Percentiles rank a stretch among this genome's conserved stretches.
These are phyloP conservation scores for Neurospora sp. DNA, from an alignment of 495 filamentous ascomycete genomes.

Conservation along the genomic window DNA sequence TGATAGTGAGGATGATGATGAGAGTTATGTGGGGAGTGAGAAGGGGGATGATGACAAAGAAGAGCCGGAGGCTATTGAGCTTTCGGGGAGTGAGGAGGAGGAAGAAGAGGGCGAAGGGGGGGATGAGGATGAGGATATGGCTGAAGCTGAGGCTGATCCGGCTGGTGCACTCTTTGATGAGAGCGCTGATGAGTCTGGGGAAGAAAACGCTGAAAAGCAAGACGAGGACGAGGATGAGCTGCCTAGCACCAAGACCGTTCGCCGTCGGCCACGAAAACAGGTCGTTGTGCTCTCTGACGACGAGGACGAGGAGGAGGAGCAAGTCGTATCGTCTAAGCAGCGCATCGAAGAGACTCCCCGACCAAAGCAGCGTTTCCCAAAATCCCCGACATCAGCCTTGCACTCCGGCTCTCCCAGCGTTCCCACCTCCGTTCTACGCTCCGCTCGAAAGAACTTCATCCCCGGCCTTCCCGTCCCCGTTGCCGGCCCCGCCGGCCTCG, in stretches of 20 bases:
- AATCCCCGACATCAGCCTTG: slow-evolving; percentile 24
- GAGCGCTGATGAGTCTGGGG: slow-evolving; percentile 27
- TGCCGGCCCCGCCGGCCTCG: slow-evolving; percentile 50
- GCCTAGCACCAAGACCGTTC: slow-evolving; percentile 22
- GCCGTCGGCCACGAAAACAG: slow-evolving; percentile 32
- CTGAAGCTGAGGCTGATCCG: slow-evolving; percentile 4
- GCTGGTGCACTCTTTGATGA: slow-evolving; percentile 22
- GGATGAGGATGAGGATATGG: slow-evolving; percentile 19
- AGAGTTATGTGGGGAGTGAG: slow-evolving; percentile 33
- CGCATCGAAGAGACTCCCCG: slow-evolving; percentile 37
- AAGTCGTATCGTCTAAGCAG: slow-evolving; percentile 24
- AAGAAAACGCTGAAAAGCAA: slow-evolving; percentile 30
- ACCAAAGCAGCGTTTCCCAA: slow-evolving; percentile 23
- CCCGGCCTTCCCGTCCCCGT: slow-evolving; percentile 44
- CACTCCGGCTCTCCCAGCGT: slow-evolving; percentile 31
- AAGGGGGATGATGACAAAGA: slow-evolving; percentile 23
- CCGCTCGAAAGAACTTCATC: slow-evolving; percentile 49
- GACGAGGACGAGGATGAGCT: slow-evolving; percentile 32
- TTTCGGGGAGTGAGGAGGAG: slow-evolving; percentile 40
- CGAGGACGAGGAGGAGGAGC: slow-evolving; percentile 37
- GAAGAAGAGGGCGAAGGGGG: slow-evolving; percentile 21
- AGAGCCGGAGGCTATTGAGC: slow-evolving; percentile 31
- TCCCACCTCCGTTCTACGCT: slow-evolving; percentile 45
- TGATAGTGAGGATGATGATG: slow-evolving; percentile 45
- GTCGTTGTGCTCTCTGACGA: slow-evolving; percentile 50